phyloP scores from a whole-genome alignment of 2,329 filamentous ascomycete species.

The Rugonectria rugulosa region DNA sequence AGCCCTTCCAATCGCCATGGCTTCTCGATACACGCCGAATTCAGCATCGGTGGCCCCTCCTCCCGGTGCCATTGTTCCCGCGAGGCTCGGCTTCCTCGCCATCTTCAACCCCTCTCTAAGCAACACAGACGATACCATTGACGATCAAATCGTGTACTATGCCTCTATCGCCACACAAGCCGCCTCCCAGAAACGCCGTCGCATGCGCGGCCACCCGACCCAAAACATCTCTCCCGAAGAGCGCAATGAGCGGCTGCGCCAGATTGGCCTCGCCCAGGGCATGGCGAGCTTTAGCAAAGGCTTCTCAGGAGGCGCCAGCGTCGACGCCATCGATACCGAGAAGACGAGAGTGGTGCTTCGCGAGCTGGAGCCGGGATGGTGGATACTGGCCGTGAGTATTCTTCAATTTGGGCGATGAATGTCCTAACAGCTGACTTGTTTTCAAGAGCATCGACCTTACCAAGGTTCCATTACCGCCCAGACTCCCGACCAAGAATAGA shows the following conservation, averaged over 20 bases:
- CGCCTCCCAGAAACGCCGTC: conserved; percentile 50
- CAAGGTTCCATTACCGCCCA: conserved; percentile 68
- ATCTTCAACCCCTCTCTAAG: conserved; percentile 93
- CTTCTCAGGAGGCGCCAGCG: conserved; percentile 78
- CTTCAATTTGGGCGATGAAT: not conserved
- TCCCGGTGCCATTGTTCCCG: conserved; percentile 59
- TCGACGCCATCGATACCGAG: conserved; percentile 91
- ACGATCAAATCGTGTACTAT: conserved; percentile 93
- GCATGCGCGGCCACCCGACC: conserved; percentile 51
- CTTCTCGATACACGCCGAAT: conserved; percentile 22
- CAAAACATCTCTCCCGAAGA: conserved; percentile 65
- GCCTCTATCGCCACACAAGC: conserved; percentile 65
- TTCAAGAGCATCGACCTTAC: conserved; percentile 74
- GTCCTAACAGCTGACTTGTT: conserved; percentile 14
- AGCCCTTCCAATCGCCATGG: conserved; percentile 27
- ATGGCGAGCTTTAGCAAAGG: conserved; percentile 93
- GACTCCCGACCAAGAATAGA: conserved; percentile 52
- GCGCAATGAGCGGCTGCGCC: conserved; percentile 85
- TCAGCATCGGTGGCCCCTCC: conserved; percentile 23
- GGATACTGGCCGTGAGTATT: conserved; percentile 84
- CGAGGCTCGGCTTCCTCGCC: conserved; percentile 87
- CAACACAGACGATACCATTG: conserved; percentile 63
- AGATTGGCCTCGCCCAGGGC: conserved; percentile 95
- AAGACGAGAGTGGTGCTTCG: conserved; percentile 84
- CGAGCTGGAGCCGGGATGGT: conserved; percentile 92